Evolutionary conservation across 305 asterid genomes (phyloP).

Genomic region (Ajuga reptans): DNA sequence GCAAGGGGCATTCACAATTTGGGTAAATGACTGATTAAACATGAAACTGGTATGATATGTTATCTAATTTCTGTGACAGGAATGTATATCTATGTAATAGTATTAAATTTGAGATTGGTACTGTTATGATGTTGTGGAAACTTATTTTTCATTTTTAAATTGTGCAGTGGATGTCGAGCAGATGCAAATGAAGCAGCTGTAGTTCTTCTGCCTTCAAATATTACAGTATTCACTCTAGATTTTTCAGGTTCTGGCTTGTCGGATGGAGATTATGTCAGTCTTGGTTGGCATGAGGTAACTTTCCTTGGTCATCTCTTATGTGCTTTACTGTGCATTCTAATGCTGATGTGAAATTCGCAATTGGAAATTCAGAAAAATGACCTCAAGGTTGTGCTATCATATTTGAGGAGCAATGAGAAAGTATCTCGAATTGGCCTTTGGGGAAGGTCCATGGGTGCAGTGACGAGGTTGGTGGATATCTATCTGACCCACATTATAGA

Average conservation of each 20-base stretch:
- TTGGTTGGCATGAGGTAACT: slow-evolving; percentile 95
- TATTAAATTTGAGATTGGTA: neutral
- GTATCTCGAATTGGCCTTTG: slow-evolving; percentile 90
- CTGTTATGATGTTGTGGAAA: neutral
- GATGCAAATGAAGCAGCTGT: slow-evolving; percentile 99
- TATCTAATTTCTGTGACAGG: neutral
- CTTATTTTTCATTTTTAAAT: slow-evolving; percentile 18
- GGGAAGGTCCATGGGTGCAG: slow-evolving; percentile 99
- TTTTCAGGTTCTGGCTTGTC: slow-evolving; percentile 97
- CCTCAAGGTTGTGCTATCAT: slow-evolving; percentile 78
- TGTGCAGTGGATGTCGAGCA: slow-evolving; percentile 94
- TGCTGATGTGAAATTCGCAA: slow-evolving; percentile 7
- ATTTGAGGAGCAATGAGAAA: slow-evolving; percentile 65
- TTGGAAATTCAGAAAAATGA: slow-evolving; percentile 70
- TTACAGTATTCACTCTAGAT: slow-evolving; percentile 87
- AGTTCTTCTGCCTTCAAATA: slow-evolving; percentile 87
- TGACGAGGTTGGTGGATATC: slow-evolving; percentile 62
- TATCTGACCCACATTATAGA: slow-evolving; percentile 8
- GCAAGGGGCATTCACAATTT: neutral
- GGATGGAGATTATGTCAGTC: slow-evolving; percentile 89
- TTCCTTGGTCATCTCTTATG: slow-evolving; percentile 17
- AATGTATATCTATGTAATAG: neutral
- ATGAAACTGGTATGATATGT: neutral
- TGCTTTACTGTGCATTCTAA: neutral
- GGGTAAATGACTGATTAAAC: neutral